Percentiles rank a stretch among this genome's conserved stretches.
Conservation (phyloP, 371 early-diverging fungal species). For the Saksenaea oblongispora region DNA sequence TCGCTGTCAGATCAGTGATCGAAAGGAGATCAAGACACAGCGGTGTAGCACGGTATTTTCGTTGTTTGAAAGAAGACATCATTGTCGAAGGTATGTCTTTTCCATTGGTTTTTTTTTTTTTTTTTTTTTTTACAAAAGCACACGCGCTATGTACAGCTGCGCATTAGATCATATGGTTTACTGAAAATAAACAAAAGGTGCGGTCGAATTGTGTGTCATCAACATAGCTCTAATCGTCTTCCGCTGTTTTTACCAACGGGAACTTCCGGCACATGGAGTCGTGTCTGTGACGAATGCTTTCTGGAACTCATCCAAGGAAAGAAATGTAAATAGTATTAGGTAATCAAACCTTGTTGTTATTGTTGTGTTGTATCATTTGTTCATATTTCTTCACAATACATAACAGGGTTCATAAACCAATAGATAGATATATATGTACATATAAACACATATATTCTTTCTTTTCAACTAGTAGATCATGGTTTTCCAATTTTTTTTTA, state of each 20-base stretch:
- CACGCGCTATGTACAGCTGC: background rate
- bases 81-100: constrained; percentile 25
- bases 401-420: no score
- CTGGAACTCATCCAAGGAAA: constrained; percentile 8
- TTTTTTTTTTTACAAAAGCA: background rate
- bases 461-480: background rate
- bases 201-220: constrained; percentile 23
- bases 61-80: constrained; percentile 25
- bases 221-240: constrained; percentile 25
- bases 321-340: background rate
- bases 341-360: background rate
- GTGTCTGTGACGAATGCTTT: constrained; percentile 30
- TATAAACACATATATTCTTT: background rate
- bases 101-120: no score
- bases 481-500: background rate
- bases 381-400: background rate
- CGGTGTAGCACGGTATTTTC: constrained; percentile 16
- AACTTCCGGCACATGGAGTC: constrained; percentile 15
- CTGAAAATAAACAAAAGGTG: constrained; percentile 4
- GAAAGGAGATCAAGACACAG: background rate
- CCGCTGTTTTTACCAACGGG: constrained; percentile 14
- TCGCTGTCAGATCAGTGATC: constrained; percentile 15
- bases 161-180: constrained; percentile 12
- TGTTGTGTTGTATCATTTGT: background rate
- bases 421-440: background rate